These are phyloP conservation scores for Lichina pygmaea DNA, from an alignment of 495 filamentous ascomycete genomes.

Conservation along the genomic window DNA sequence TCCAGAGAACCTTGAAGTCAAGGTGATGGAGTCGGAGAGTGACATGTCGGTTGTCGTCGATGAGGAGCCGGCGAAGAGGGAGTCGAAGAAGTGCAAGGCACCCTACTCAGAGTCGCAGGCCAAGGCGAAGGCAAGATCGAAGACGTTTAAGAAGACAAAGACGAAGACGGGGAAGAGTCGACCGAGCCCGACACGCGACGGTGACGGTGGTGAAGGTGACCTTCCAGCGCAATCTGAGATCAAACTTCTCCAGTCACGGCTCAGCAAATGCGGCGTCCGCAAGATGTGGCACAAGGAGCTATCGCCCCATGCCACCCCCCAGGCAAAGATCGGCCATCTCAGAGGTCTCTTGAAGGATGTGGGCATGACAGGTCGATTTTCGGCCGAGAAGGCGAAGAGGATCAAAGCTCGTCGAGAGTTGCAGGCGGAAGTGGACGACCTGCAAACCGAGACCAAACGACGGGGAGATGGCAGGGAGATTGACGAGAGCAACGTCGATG, in stretches of 20 bases:
- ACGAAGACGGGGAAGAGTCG: constrained; percentile 7
- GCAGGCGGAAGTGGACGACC: constrained; percentile 50
- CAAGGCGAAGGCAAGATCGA: constrained; percentile 7
- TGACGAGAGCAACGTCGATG: constrained; percentile 21
- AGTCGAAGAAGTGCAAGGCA: constrained; percentile 7
- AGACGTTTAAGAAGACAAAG: too few relatives aligned
- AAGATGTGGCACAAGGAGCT: constrained; percentile 81
- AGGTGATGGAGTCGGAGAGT: constrained; percentile 26
- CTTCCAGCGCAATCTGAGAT: constrained; percentile 54
- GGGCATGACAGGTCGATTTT: constrained; percentile 75
- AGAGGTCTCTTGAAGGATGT: constrained; percentile 46
- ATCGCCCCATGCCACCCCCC: constrained; percentile 40
- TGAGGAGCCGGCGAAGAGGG: constrained; percentile 30
- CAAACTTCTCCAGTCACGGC: constrained; percentile 68
- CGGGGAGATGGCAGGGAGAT: constrained; percentile 35
- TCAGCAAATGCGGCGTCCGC: constrained; percentile 77
- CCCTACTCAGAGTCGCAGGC: constrained; percentile 1
- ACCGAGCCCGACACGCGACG: constrained; percentile 7
- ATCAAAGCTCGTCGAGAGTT: constrained; percentile 73
- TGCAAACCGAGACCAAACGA: constrained; percentile 46
- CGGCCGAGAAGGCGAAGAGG: constrained; percentile 50
- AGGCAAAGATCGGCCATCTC: constrained; percentile 63
- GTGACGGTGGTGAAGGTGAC: constrained; percentile 13
- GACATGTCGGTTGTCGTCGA: constrained; percentile 58
- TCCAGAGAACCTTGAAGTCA: too few relatives aligned